Evolutionary conservation across 176 grass and related monocot genomes (phyloP), one percentile per base, ranked within the genome.

Genomic region (Bonia amplexicaulis): DNA sequence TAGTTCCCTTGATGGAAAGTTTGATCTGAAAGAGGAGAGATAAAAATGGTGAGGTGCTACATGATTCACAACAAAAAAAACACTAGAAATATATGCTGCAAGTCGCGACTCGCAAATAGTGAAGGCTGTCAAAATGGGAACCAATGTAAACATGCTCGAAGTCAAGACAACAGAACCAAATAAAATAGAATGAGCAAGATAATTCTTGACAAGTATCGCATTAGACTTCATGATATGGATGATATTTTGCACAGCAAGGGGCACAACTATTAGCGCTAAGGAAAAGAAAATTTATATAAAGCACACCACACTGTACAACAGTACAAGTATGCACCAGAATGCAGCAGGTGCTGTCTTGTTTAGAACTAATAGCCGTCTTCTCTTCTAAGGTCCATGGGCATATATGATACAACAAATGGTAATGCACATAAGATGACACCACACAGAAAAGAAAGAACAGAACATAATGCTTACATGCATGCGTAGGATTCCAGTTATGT

Each of bases 11-110:
- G 79, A 71, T 80, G 80, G n/a, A 93, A 85, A 69, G 39, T 73
- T 73, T 92, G 86, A 66, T 80, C 95, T 97, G 79, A 61, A 76
- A 76, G 72, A 87, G 48, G 44, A 20, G 0, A 29, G 74, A 63
- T 27, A 77, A 82, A 79, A 64, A 17, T 61, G 4, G 33, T 80
- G 47, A 74, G 78, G 13, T 31, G 31, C 68, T 14, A 70, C 75
- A 31, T 31, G 41, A 77, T 78, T 42, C 46, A 81, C 61, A 62
- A 54, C 14, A 35, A 16, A 8, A 60, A 25, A 12, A 9, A 7
- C 44, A 42, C 8, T 78, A 71, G 7, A 75, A 79, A 82, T 51
- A 47, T 57, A 57, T 47, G 40, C 62, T 33, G 48, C 39, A 35
- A 58, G 2, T 12, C 23, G 25, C 71, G 20, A 58, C 2, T 7